A percentile compares a stretch with the other conserved stretches of the same genome.
Evolutionary conservation across 805 yeast species (phyloP).

Genomic region (Ogataea ganodermae): DNA sequence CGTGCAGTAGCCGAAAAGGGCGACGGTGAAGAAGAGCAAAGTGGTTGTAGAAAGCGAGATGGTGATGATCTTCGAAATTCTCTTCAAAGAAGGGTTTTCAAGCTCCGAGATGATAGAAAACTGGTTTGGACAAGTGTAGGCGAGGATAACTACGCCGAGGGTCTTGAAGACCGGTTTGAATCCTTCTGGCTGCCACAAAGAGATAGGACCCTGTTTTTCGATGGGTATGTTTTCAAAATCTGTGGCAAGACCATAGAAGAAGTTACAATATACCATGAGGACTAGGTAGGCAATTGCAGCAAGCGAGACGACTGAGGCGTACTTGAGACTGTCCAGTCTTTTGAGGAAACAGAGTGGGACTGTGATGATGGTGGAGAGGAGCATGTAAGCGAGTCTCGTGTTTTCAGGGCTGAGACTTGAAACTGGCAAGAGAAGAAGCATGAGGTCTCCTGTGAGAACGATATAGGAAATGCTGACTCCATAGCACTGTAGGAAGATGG

Average conservation of each 20-base stretch:
- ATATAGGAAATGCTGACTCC: slow-evolving; percentile 75
- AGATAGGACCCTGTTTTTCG: slow-evolving; percentile 44
- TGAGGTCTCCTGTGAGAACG: slow-evolving; percentile 74
- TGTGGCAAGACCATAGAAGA: slow-evolving; percentile 31
- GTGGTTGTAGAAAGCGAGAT: slow-evolving; percentile 56
- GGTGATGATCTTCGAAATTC: slow-evolving; percentile 46
- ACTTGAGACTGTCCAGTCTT: slow-evolving; percentile 66
- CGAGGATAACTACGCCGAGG: slow-evolving; percentile 74
- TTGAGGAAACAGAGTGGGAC: slow-evolving; percentile 65
- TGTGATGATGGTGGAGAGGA: slow-evolving; percentile 51
- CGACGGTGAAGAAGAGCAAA: slow-evolving; percentile 60
- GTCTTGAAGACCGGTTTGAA: slow-evolving; percentile 54
- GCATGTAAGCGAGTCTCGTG: slow-evolving; percentile 53
- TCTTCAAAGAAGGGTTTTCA: slow-evolving; percentile 51
- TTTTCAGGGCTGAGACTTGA: slow-evolving; percentile 34
- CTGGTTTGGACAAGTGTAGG: slow-evolving; percentile 82
- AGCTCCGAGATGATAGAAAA: slow-evolving; percentile 75
- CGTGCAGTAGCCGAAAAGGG: slow-evolving; percentile 68
- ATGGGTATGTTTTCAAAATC: slow-evolving; percentile 44
- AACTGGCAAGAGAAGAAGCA: slow-evolving; percentile 55
- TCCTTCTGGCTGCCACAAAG: slow-evolving; percentile 44
- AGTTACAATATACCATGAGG: slow-evolving; percentile 54
- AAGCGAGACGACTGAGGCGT: slow-evolving; percentile 70
- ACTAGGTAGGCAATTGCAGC: slow-evolving; percentile 65
- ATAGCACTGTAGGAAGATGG: slow-evolving; percentile 75